These are phyloP conservation scores for Mangifera indica DNA, from an alignment of 345 rosid species.

Conservation along the genomic window DNA sequence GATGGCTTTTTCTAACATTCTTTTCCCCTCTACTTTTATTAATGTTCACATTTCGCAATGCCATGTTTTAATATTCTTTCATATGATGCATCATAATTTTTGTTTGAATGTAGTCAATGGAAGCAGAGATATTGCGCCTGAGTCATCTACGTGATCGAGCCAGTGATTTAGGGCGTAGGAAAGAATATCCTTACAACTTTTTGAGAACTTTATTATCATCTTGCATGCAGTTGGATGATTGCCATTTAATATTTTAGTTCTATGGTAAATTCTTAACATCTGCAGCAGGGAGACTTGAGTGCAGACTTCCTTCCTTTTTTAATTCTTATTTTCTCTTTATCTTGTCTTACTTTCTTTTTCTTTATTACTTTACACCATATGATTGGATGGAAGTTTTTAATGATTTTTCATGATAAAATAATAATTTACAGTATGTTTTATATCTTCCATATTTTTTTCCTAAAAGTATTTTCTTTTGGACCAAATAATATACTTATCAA, in stretches of 20 bases:
- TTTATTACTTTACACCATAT: not conserved
- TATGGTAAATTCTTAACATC: not conserved
- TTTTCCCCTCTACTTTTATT: not conserved
- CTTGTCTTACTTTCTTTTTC: not conserved
- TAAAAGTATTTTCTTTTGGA: not conserved
- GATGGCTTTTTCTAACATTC: not conserved
- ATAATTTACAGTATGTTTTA: too few species aligned
- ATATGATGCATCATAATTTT: conserved; percentile 11
- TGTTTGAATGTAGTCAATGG: conserved; percentile 66
- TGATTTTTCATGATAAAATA: not conserved
- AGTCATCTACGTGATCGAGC: conserved; percentile 99
- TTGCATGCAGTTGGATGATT: not conserved
- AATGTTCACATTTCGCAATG: not conserved
- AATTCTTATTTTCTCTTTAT: not conserved
- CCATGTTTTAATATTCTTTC: conserved; percentile 10
- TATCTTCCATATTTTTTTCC: too few species aligned
- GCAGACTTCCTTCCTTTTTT: not conserved
- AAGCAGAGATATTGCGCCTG: conserved; percentile 76
- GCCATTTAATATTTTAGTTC: not conserved
- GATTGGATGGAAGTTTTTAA: not conserved
- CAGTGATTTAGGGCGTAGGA: conserved; percentile 88
- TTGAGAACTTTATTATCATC: not conserved
- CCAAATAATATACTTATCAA: not conserved
- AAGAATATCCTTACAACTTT: conserved; percentile 78
- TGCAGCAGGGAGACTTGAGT: not conserved